Evolutionary conservation across 2,329 filamentous ascomycete species (phyloP).

Genomic region (Rhinocladiella mackenziei): DNA sequence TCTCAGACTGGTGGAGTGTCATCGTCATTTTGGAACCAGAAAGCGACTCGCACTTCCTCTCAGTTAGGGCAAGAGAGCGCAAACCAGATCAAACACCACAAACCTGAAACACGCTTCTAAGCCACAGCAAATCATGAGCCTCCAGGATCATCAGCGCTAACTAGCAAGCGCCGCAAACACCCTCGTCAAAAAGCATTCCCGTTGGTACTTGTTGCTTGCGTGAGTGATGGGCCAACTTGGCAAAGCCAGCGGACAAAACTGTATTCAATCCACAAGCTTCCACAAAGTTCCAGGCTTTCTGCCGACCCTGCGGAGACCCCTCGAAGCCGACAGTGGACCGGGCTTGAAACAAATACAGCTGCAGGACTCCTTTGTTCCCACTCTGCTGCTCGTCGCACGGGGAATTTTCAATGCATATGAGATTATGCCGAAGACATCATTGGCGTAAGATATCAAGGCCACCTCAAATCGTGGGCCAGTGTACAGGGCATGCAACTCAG

Average conservation of each 20-base stretch:
- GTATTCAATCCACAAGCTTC: constrained; percentile 11
- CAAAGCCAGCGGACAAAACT: constrained; percentile 1
- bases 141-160: constrained; percentile 13
- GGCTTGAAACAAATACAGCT: constrained; percentile 23
- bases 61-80: constrained; percentile 5
- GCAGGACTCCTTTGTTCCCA: constrained; percentile 25
- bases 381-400: constrained; percentile 15
- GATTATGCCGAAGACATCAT: constrained; percentile 17
- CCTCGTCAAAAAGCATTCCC: not conserved
- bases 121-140: constrained; percentile 14
- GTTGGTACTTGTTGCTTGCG: constrained; percentile 3
- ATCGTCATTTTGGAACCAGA: not conserved
- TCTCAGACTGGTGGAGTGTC: not conserved
- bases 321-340: constrained; percentile 7
- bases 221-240: not conserved
- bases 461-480: not conserved
- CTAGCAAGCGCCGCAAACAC: constrained; percentile 3
- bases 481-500: not conserved
- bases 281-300: constrained; percentile 1
- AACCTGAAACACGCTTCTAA: constrained; percentile 18
- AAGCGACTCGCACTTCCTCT: not conserved
- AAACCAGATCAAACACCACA: constrained; percentile 8
- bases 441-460: constrained; percentile 7
- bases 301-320: constrained; percentile 3
- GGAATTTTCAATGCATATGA: constrained; percentile 14